phyloP scores from a whole-genome alignment of 495 filamentous ascomycete species.

The Penicillium paradoxum region DNA sequence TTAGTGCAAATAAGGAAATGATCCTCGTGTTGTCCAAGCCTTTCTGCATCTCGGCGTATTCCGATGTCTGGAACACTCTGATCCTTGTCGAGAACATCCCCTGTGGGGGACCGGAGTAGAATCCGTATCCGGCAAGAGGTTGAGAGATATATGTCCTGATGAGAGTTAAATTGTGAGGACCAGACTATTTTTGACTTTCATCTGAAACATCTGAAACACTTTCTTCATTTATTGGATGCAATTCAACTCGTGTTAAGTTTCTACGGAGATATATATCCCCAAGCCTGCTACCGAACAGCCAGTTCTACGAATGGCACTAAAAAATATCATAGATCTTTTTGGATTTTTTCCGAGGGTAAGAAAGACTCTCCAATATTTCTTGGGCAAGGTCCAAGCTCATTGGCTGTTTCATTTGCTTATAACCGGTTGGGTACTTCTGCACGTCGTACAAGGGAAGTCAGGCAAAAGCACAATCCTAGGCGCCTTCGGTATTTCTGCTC shows the following conservation, averaged over 20 bases:
- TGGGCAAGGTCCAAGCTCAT: background rate
- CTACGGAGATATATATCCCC: too few relatives aligned
- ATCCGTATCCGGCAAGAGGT: slow-evolving; percentile 1
- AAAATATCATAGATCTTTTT: too few relatives aligned
- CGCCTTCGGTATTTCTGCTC: background rate
- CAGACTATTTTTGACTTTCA: slow-evolving; percentile 3
- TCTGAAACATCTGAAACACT: slow-evolving; percentile 3
- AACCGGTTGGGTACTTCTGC: slow-evolving; percentile 9
- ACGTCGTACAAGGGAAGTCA: slow-evolving; percentile 19
- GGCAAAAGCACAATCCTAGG: slow-evolving; percentile 11
- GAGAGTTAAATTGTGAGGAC: background rate
- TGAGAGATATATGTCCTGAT: background rate
- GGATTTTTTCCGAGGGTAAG: background rate
- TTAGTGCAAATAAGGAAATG: background rate
- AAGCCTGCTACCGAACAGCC: too few relatives aligned
- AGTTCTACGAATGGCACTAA: too few relatives aligned
- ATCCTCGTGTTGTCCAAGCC: slow-evolving; percentile 4
- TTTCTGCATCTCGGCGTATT: slow-evolving; percentile 23
- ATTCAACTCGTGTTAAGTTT: too few relatives aligned
- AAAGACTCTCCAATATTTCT: background rate
- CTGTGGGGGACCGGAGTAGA: background rate
- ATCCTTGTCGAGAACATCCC: background rate
- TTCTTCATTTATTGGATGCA: too few relatives aligned
- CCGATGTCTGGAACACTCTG: slow-evolving; percentile 15
- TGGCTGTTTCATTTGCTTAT: background rate